A percentile compares a stretch with the other conserved stretches of the same genome.
Conservation (phyloP, 352 stramenopile genomes). For the Pythium vanterpoolii region DNA sequence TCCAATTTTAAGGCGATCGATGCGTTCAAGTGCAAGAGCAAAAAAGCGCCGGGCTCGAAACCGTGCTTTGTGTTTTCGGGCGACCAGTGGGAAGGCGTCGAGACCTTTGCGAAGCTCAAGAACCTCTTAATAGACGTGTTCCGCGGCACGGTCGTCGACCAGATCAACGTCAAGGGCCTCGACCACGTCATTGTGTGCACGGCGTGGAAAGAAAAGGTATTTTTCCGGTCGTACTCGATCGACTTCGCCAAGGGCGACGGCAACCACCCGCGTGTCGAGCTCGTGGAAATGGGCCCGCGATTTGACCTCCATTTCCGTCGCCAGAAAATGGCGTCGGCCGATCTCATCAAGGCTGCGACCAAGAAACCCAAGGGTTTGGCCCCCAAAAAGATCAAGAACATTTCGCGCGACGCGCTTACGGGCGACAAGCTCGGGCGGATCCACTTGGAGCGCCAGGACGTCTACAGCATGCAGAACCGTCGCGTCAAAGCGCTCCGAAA, state of each 20-base stretch:
- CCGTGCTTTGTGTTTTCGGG: constrained; percentile 95
- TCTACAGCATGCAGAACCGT: constrained; percentile 94
- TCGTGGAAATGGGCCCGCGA: constrained; percentile 90
- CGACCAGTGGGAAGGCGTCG: constrained; percentile 92
- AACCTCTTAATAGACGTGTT: constrained; percentile 97
- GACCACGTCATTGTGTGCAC: constrained; percentile 98
- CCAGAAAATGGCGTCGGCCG: constrained; percentile 93
- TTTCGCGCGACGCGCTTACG: constrained; percentile 96
- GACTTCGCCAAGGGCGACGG: constrained; percentile 91
- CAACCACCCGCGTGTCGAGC: constrained; percentile 80
- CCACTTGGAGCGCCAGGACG: constrained; percentile 97
- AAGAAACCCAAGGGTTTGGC: constrained; percentile 92
- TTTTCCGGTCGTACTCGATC: constrained; percentile 96
- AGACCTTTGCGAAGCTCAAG: constrained; percentile 91
- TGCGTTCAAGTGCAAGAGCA: constrained; percentile 91
- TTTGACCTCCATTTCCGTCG: constrained; percentile 91
- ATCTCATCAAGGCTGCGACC: constrained; percentile 94
- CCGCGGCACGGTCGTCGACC: constrained; percentile 94
- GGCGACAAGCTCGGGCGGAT: constrained; percentile 97
- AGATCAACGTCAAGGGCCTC: constrained; percentile 94
- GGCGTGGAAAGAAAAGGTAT: constrained; percentile 88
- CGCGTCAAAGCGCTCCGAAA: constrained; percentile 94
- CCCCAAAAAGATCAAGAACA: constrained; percentile 97
- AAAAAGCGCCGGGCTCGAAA: constrained; percentile 93
- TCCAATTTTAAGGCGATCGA: constrained; percentile 93